These are phyloP conservation scores for Hyphodiscus hymeniophilus DNA, from an alignment of 495 filamentous ascomycete species.

Conservation along the genomic window DNA sequence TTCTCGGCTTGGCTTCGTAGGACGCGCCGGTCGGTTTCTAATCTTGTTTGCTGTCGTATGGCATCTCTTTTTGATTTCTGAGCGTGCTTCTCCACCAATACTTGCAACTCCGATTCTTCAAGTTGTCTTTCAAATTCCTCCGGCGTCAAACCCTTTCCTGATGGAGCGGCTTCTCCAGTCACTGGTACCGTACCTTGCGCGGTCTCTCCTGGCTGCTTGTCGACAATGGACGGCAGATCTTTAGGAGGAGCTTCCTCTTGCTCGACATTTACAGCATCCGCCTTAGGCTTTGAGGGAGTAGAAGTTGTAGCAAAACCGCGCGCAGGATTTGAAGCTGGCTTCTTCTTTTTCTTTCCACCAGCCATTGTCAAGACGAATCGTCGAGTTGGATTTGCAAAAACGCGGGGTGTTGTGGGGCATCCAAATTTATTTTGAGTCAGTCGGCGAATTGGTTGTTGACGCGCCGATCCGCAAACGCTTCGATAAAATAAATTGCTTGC, in stretches of 20 bases:
- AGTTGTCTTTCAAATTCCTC: constrained; percentile 81
- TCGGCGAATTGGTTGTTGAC: not conserved
- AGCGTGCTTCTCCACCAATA: constrained; percentile 72
- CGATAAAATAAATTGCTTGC: not conserved
- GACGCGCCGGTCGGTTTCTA: constrained; percentile 72
- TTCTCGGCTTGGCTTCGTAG: constrained; percentile 64
- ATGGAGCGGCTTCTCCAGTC: constrained; percentile 35
- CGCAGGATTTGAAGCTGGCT: constrained; percentile 72
- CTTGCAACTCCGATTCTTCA: constrained; percentile 73
- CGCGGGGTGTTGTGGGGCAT: not conserved
- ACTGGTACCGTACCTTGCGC: constrained; percentile 15
- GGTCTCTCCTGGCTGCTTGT: constrained; percentile 2
- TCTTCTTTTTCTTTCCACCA: constrained; percentile 84
- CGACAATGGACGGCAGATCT: not conserved
- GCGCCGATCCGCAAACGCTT: not conserved
- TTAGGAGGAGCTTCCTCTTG: constrained; percentile 14
- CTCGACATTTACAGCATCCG: constrained; percentile 43
- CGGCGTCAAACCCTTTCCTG: constrained; percentile 49
- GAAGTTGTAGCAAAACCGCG: constrained; percentile 91
- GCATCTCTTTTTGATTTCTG: constrained; percentile 61
- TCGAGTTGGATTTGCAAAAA: not conserved
- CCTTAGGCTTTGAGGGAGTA: constrained; percentile 63
- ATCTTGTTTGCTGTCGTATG: constrained; percentile 55
- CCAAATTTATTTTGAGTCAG: not conserved
- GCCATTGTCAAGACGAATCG: constrained; percentile 42